Conservation (phyloP, 2,329 filamentous ascomycete genomes). For the Sclerotinia glacialis region DNA sequence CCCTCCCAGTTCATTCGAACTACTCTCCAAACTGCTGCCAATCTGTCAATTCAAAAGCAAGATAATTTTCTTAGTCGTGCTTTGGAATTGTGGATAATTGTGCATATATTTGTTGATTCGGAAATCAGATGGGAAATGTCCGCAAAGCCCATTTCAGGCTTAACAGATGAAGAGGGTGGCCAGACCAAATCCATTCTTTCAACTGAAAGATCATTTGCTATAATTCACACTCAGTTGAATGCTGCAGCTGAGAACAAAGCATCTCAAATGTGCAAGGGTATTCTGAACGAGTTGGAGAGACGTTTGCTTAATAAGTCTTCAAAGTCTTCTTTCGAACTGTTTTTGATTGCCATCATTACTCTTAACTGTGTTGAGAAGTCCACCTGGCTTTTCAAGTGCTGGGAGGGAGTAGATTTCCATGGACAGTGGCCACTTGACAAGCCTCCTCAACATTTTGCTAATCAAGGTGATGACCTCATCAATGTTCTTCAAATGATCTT, state of each 20-base stretch:
- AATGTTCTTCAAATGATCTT: conserved; percentile 60
- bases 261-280: conserved; percentile 54
- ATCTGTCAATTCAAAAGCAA: conserved; percentile 47
- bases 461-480: conserved; percentile 58
- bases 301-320: conserved; percentile 58
- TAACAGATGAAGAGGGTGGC: conserved; percentile 27
- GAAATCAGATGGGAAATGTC: conserved; percentile 57
- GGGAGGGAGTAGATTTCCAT: conserved; percentile 56
- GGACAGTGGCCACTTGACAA: conserved; percentile 59
- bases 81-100: conserved; percentile 62
- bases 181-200: conserved; percentile 27
- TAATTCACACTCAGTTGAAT: conserved; percentile 62
- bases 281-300: conserved; percentile 60
- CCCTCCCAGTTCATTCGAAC: conserved; percentile 58
- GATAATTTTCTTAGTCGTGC: conserved; percentile 57
- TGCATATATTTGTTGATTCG: conserved; percentile 60
- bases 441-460: conserved; percentile 54
- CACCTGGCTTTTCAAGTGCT: conserved; percentile 66
- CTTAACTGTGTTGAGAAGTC: conserved; percentile 66
- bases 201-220: conserved; percentile 46
- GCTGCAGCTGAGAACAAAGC: conserved; percentile 64
- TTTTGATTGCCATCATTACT: conserved; percentile 59
- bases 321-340: conserved; percentile 53
- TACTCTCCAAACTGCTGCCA: conserved; percentile 52
- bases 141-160: conserved; percentile 25